Percentiles rank a stretch among this genome's conserved stretches.
Conservation (phyloP, 441 rosid species). For the Eruca vesicaria region DNA sequence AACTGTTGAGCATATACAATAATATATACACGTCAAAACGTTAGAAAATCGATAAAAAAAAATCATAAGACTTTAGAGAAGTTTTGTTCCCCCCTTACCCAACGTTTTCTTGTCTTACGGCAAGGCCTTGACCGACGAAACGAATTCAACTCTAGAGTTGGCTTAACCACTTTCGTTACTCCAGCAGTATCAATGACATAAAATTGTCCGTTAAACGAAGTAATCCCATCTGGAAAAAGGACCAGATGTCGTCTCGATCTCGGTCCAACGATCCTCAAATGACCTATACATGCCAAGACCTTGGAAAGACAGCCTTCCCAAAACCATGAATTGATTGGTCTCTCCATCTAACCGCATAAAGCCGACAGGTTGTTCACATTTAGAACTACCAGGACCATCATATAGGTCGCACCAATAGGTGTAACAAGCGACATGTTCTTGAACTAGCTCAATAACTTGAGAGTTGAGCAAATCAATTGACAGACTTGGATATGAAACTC, state of each 20-base stretch:
- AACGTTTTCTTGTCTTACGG: conserved; percentile 12
- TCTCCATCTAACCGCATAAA: not conserved
- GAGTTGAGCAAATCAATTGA: not conserved
- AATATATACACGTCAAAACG: not conserved
- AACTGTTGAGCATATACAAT: not conserved
- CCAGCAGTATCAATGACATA: conserved; percentile 7
- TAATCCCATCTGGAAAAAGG: not conserved
- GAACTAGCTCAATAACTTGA: not conserved
- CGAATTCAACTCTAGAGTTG: conserved; percentile 7
- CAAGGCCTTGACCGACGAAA: conserved; percentile 15
- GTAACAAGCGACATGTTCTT: not conserved
- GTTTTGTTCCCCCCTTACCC: conserved; percentile 3
- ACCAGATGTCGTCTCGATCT: not conserved
- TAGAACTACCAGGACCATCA: not conserved
- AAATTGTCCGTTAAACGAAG: conserved; percentile 13
- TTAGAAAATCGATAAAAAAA: no score
- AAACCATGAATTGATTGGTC: not conserved
- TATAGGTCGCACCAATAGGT: not conserved
- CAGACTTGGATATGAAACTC: not conserved
- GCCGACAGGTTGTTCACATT: not conserved
- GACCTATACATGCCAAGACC: conserved; percentile 20
- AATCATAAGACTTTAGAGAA: no score
- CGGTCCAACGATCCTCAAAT: conserved; percentile 16
- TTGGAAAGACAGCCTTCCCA: conserved; percentile 9
- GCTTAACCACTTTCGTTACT: conserved; percentile 6